Percentiles rank a stretch among this genome's conserved stretches.
These are phyloP conservation scores for Tolypocladium guangdongense DNA, from an alignment of 2,329 filamentous ascomycete genomes.

Conservation along the genomic window DNA sequence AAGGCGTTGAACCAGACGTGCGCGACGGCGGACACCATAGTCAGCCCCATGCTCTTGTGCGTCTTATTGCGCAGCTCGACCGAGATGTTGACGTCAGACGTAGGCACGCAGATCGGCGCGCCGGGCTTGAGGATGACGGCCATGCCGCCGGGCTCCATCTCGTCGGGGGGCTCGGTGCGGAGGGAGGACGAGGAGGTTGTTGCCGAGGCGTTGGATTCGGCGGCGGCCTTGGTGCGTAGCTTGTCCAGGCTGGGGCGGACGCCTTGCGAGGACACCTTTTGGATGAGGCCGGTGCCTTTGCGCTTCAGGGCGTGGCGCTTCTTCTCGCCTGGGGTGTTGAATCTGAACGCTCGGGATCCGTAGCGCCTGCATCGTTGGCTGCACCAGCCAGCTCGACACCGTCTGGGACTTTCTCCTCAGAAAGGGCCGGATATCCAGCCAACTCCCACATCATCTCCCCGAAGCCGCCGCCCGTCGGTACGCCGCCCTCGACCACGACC, in stretches of 20 bases:
- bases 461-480: constrained; percentile 37
- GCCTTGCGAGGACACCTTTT: constrained; percentile 15
- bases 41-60: constrained; percentile 64
- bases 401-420: constrained; percentile 23
- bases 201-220: constrained; percentile 5
- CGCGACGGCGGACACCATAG: constrained; percentile 85
- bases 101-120: constrained; percentile 57
- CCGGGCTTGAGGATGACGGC: constrained; percentile 69
- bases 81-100: constrained; percentile 81
- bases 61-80: constrained; percentile 79
- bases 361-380: constrained; percentile 12
- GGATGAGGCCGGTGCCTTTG: constrained; percentile 22
- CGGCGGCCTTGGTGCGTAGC: constrained; percentile 10
- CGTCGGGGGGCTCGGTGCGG: constrained; percentile 14
- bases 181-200: constrained; percentile 2
- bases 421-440: constrained; percentile 24
- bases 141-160: constrained; percentile 49
- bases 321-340: not conserved
- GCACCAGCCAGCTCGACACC: constrained; percentile 21
- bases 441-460: constrained; percentile 44
- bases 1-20: constrained; percentile 96
- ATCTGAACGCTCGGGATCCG: not conserved
- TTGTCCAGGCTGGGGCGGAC: constrained; percentile 11
- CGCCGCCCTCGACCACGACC: constrained; percentile 49
- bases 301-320: constrained; percentile 14